Evolutionary conservation across 306 rosid species (phyloP).

Genomic region (Purshia tridentata): DNA sequence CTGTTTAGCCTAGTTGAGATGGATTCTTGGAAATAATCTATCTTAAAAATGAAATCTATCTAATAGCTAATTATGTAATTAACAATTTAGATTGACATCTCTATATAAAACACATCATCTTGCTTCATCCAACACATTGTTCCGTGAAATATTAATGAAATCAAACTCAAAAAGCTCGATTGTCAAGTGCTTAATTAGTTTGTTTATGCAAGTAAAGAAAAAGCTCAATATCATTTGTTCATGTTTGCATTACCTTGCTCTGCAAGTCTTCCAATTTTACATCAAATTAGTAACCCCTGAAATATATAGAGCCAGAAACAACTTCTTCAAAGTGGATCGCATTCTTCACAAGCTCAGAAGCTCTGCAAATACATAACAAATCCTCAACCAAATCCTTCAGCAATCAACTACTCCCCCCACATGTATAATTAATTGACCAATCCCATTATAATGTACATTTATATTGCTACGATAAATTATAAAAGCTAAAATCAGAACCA

Average conservation of each 20-base stretch:
- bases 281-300: slow-evolving; percentile 58
- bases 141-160: too few relatives aligned
- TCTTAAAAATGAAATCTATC: too few relatives aligned
- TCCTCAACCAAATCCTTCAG: too few relatives aligned
- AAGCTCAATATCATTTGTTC: background rate
- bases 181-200: background rate
- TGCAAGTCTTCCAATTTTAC: slow-evolving; percentile 73
- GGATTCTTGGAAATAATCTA: too few relatives aligned
- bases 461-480: background rate
- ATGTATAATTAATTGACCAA: background rate
- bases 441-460: background rate
- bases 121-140: too few relatives aligned
- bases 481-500: background rate
- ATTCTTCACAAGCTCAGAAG: slow-evolving; percentile 81
- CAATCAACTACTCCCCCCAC: background rate
- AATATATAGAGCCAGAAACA: slow-evolving; percentile 61
- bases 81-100: too few relatives aligned
- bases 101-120: too few relatives aligned
- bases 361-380: slow-evolving; percentile 53
- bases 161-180: slow-evolving; percentile 13
- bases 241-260: slow-evolving; percentile 49
- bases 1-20: too few relatives aligned
- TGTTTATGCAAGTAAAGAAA: background rate
- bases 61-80: too few relatives aligned
- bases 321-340: slow-evolving; percentile 81